Evolutionary conservation across 148 eudicot genomes (phyloP).

Genomic region (Spergularia bocconei): DNA sequence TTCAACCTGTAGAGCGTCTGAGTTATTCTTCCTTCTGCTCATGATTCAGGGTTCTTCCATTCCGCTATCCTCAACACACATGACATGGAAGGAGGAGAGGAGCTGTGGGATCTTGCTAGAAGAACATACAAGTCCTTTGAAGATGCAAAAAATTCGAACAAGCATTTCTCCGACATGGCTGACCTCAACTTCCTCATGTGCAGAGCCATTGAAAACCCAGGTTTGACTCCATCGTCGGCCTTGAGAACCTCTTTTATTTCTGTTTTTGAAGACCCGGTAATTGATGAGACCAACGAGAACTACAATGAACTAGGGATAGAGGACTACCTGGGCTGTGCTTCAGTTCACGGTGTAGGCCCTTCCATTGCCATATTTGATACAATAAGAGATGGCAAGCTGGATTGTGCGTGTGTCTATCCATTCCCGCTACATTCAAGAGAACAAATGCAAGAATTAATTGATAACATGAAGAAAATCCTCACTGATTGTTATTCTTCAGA

Average conservation of each 20-base stretch:
- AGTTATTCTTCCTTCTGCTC: background rate
- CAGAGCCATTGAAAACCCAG: conserved; percentile 84
- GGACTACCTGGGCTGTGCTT: conserved; percentile 78
- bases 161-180: conserved; percentile 86
- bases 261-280: conserved; percentile 66
- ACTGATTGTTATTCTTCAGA: conserved; percentile 27
- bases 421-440: conserved; percentile 77
- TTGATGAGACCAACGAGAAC: conserved; percentile 37
- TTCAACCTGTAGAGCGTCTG: background rate
- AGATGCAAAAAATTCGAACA: conserved; percentile 58
- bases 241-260: conserved; percentile 76
- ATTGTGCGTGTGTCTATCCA: conserved; percentile 81
- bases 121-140: conserved; percentile 50
- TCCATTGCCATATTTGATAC: conserved; percentile 76
- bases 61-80: conserved; percentile 78
- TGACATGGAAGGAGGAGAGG: conserved; percentile 65
- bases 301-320: conserved; percentile 44
- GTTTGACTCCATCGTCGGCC: conserved; percentile 78
- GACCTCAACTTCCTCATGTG: conserved; percentile 90
- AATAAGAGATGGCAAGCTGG: conserved; percentile 57
- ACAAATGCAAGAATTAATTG: conserved; percentile 71
- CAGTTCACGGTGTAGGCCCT: conserved; percentile 82
- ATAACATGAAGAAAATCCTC: conserved; percentile 55
- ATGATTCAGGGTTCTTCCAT: conserved; percentile 71
- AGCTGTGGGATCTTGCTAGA: conserved; percentile 70